These are phyloP conservation scores for Ajuga reptans DNA, from an alignment of 305 asterid species.

Conservation along the genomic window DNA sequence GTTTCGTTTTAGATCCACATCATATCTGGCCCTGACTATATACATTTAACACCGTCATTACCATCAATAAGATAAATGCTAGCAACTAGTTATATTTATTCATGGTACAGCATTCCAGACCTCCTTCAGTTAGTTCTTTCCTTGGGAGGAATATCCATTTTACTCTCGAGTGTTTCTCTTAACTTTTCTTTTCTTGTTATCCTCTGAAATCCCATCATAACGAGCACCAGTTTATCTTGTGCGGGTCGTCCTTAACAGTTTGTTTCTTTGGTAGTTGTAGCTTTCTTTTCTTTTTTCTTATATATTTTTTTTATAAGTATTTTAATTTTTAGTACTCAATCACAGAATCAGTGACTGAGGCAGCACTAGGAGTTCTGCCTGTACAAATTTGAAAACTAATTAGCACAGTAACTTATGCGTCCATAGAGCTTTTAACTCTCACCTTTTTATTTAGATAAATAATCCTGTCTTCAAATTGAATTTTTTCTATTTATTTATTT, in stretches of 20 bases:
- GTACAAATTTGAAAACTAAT: not conserved
- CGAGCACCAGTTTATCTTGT: not conserved
- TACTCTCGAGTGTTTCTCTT: not conserved
- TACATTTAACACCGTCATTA: not conserved
- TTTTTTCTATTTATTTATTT: not conserved
- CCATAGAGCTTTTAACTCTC: not conserved
- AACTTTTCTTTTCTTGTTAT: not conserved
- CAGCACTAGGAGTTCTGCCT: not conserved
- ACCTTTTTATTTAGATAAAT: not conserved
- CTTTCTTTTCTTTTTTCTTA: not conserved
- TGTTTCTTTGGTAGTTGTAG: not conserved
- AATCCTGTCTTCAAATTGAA: not conserved
- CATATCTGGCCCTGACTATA: not conserved
- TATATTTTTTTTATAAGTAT: not conserved
- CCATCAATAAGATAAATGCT: not conserved
- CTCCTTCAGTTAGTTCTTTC: not conserved
- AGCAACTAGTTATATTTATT: not conserved
- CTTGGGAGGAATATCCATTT: not conserved
- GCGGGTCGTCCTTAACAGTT: not conserved
- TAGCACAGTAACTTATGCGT: not conserved
- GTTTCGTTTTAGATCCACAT: not conserved
- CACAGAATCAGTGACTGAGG: not conserved
- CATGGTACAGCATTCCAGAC: not conserved
- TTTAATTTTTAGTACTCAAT: too few species aligned
- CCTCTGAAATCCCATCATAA: slow-evolving; percentile 9